Base-by-base conservation (phyloP, 352 stramenopile species). In the Nothophytophthora sp. region DNA sequence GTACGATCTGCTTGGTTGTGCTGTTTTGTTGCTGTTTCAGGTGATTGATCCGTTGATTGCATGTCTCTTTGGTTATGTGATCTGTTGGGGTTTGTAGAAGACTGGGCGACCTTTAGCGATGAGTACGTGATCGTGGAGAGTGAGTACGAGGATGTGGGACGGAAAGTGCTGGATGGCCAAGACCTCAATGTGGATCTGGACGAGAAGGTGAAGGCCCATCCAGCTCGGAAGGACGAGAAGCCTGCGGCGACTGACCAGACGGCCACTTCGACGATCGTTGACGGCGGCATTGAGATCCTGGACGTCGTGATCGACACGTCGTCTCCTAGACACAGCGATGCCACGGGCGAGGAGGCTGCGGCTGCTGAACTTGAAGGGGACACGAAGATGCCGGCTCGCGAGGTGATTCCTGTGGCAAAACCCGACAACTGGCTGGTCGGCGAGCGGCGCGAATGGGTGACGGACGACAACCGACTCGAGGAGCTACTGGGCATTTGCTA, bases 91-190 rank as follows among this genome's bases (percentile, higher is more conserved):
- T 50, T 35, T 55, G 27, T 40, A 84, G 73, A 85, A 38, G 79
- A 90, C 39, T 90, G 74, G 79, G 71, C 71, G 28, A 78, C 70
- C 0, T 84, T 81, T 40, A 92, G 81, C 34, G 81, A 92, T 41
- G 80, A 91, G 37, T 92, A 92, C 34, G 81, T 92, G 28, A 88
- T 92, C 50, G 81, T 92, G 16, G 81, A 92, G 49, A 87, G 76
- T 28, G 78, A 92, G 52, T 92, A 90, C 43, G 81, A 92, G 59
- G 81, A 90, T 39, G 64, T 92, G 9, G 81, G 81, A 3, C 73
- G 81, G 3, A 81, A 88, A 40, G 66, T 92, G 25, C 53, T 92
- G 13, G 72, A 88, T 38, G 68, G 75, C 5, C 70, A 81, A 29
- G 70, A 84, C 18, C 34, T 81, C 2, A 74, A 76, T 5, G 60